Evolutionary conservation across 2,329 filamentous ascomycete species (phyloP), one percentile per base, ranked within the genome.

Genomic region (Chaetomium sp.): DNA sequence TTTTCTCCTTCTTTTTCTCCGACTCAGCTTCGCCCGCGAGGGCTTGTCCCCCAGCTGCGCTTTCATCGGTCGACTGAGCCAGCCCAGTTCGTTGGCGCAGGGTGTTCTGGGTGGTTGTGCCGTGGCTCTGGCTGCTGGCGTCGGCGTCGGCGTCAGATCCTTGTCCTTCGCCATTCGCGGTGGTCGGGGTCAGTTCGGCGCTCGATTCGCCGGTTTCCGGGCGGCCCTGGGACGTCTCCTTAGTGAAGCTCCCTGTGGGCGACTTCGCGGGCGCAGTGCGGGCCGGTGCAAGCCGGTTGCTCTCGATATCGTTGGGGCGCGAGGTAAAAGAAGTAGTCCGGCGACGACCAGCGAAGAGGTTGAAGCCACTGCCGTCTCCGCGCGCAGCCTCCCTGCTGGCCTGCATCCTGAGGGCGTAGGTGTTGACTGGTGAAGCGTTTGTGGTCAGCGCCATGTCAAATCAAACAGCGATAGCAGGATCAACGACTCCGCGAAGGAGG

Each of bases 321-420:
- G 19, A 27, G 19, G 19, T 27, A 27, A 27, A 27, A 27, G 19
- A 27, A 27, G 19, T 27, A 27, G 19, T 27, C 19, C 19, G 19
- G 19, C 19, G 19, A 27, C 19, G 19, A 27, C 19, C 19, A 27
- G 72, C 70, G 52, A 78, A 78, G 6, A 72, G 73, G 35, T 76
- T 78, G 69, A 71, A 75, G 27, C 65, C 62, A 27, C 72, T 69
- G 54, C 72, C 70, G 49, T 70, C 66, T 54, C 75, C 19, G 19
- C 19, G 19, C 19, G 19, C 72, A 50, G 74, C 73, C 44, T 76
- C 63, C 27, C 60, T 68, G 57, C 75, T 73, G 56, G 77, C 77
- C 55, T 70, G 66, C 57, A 72, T 70, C 69, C 74, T 79, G 59
- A 74, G 71, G 52, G 67, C 69, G 62, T 70, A 74, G 43, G 70